Evolutionary conservation across 306 rosid species (phyloP), one percentile per base, ranked within the genome.

Genomic region (Dryas octopetala): DNA sequence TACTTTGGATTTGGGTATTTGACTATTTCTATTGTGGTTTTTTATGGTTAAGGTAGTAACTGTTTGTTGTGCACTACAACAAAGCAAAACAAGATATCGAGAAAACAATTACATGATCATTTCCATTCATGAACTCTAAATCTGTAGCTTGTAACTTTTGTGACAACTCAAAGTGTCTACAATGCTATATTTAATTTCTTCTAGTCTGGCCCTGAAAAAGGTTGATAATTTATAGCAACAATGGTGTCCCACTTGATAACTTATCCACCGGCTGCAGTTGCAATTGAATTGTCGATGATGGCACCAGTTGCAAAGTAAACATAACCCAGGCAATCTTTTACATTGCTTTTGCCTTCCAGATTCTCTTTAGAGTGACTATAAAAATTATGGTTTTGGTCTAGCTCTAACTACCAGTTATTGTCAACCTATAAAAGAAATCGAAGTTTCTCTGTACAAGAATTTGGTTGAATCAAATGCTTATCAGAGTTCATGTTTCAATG

Each of bases 1-100:
- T 78, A 57, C 61, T 71, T 78, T 80, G 44, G 65, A 73, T 62
- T 68, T 91, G 74, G 45, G 68, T 79, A 17, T 75, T n/a, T n/a
- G n/a, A n/a, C n/a, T n/a, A n/a, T n/a, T 44, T 54, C 47, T 76
- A 49, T 76, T 55, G 57, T 82, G 80, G 67, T 48, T 81, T 75
- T 74, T 80, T 45, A 4, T 74, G 49, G 48, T 62, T 52, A 60
- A 70, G 66, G 58, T 84, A 73, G 51, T 75, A 76, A 70, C 51
- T 70, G 47, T 85, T 78, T 70, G 62, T 73, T 88, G 89, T 79
- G 75, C 51, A 54, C 72, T 74, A 65, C 72, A 66, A 68, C 81
- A 72, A 79, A 70, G 67, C 51, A 83, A 75, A 43, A 45, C 64
- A 51, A 19, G 46, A 14, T 11, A 43, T 62, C 43, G 47, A 23